Percentiles rank a stretch among this genome's conserved stretches.
These are phyloP conservation scores for Rhizophagus sp. DNA, from an alignment of 192 early-diverging fungal genomes.

Conservation along the genomic window DNA sequence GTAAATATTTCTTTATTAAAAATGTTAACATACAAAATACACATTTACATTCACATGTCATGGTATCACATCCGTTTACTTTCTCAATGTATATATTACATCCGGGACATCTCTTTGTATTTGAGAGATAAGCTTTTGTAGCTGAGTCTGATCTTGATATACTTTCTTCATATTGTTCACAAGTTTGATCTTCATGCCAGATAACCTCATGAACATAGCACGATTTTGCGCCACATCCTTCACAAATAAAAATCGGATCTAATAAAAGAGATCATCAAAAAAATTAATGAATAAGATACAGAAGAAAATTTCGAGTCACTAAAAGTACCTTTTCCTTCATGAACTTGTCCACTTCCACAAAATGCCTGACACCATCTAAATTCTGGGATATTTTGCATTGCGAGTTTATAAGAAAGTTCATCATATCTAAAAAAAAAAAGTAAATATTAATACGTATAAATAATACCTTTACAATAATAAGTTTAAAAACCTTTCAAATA, in stretches of 20 bases:
- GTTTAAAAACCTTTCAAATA: background rate
- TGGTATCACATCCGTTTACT: background rate
- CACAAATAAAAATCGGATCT: constrained; percentile 18
- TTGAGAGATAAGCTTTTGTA: constrained; percentile 2
- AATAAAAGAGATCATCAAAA: background rate
- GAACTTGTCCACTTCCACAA: constrained; percentile 8
- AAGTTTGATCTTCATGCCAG: constrained; percentile 14
- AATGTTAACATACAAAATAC: constrained; percentile 8
- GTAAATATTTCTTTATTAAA: too few species aligned
- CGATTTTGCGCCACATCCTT: constrained; percentile 6
- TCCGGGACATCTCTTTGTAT: background rate
- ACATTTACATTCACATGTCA: constrained; percentile 2
- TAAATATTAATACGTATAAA: too few species aligned
- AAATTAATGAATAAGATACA: background rate
- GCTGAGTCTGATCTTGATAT: background rate
- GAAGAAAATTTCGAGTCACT: too few species aligned
- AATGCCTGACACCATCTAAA: background rate
- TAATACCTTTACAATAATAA: too few species aligned
- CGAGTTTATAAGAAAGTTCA: background rate
- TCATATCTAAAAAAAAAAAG: background rate
- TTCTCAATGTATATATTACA: constrained; percentile 12
- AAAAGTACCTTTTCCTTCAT: background rate
- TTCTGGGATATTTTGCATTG: background rate
- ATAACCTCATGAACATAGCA: constrained; percentile 16
- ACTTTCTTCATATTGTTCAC: background rate